A percentile compares a stretch with the other conserved stretches of the same genome.
These are phyloP conservation scores for Xylaria curta DNA, from an alignment of 495 filamentous ascomycete species.

Conservation along the genomic window DNA sequence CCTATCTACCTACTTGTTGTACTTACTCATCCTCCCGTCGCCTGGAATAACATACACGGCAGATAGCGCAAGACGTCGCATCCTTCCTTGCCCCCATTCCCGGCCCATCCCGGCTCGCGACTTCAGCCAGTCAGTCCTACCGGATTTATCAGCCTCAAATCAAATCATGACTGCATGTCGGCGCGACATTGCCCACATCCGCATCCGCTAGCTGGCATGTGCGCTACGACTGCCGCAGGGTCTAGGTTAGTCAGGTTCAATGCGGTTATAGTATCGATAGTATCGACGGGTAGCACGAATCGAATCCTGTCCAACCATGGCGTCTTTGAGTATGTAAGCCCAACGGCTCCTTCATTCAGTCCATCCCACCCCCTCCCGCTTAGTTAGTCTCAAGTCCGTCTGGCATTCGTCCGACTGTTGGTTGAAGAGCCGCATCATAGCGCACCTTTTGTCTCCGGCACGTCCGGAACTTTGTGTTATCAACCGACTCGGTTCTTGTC, in stretches of 20 bases:
- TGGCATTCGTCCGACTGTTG: neutral
- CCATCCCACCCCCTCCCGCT: neutral
- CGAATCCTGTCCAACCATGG: slow-evolving; percentile 31
- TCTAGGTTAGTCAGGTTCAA: slow-evolving; percentile 29
- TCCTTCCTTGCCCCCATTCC: neutral
- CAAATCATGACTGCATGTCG: slow-evolving; percentile 40
- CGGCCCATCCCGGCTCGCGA: slow-evolving; percentile 7
- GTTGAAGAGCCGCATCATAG: slow-evolving; percentile 5
- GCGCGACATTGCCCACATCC: slow-evolving; percentile 29
- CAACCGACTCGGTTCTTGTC: neutral
- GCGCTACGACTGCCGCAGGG: slow-evolving; percentile 26
- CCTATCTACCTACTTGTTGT: neutral
- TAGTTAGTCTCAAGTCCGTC: neutral
- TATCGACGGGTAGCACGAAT: neutral
- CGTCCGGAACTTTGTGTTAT: neutral
- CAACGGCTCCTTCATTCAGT: slow-evolving; percentile 6
- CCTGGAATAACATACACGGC: neutral
- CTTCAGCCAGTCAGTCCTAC: neutral
- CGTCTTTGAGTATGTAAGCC: slow-evolving; percentile 44
- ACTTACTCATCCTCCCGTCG: neutral
- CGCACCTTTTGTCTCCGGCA: neutral
- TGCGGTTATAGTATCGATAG: slow-evolving; percentile 37
- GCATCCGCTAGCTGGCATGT: slow-evolving; percentile 36
- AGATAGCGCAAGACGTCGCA: neutral
- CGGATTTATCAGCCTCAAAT: slow-evolving; percentile 14